Percentiles rank a stretch among this genome's conserved stretches.
phyloP scores from a whole-genome alignment of 2,329 filamentous ascomycete genomes.

The Lecanosticta acicola region DNA sequence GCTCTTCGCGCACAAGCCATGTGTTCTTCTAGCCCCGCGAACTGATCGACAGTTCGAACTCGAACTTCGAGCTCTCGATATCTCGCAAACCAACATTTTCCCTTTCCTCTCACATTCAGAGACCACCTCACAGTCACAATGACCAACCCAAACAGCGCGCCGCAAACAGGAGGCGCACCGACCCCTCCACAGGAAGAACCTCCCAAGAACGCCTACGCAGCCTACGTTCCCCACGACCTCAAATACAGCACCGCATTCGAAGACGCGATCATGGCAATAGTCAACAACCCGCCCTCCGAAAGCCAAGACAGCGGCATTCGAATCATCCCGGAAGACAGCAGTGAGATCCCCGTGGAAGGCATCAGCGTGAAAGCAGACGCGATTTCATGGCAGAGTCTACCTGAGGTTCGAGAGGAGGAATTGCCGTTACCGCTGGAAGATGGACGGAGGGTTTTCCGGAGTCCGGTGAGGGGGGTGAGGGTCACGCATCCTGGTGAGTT shows the following conservation, averaged over 20 bases:
- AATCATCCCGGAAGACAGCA: constrained; percentile 24
- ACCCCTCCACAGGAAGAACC: constrained; percentile 23
- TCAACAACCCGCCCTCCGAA: constrained; percentile 32
- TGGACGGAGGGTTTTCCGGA: constrained; percentile 38
- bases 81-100: no score
- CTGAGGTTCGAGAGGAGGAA: constrained; percentile 27
- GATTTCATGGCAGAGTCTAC: constrained; percentile 23
- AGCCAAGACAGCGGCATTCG: constrained; percentile 23
- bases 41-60: background rate
- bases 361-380: constrained; percentile 26
- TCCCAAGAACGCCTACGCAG: constrained; percentile 26
- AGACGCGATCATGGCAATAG: constrained; percentile 38
- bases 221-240: constrained; percentile 41
- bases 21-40: background rate
- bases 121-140: no score
- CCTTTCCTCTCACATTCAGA: no score
- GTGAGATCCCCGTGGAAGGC: constrained; percentile 24
- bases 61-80: no score
- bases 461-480: constrained; percentile 39
- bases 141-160: background rate
- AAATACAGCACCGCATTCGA: constrained; percentile 43
- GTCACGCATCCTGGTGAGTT: constrained; percentile 39
- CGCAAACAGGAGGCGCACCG: constrained; percentile 8
- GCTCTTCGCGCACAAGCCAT: background rate
- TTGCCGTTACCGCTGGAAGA: constrained; percentile 42